Conservation (phyloP, 2,329 filamentous ascomycete species). For the Colletotrichum higginsianum region DNA sequence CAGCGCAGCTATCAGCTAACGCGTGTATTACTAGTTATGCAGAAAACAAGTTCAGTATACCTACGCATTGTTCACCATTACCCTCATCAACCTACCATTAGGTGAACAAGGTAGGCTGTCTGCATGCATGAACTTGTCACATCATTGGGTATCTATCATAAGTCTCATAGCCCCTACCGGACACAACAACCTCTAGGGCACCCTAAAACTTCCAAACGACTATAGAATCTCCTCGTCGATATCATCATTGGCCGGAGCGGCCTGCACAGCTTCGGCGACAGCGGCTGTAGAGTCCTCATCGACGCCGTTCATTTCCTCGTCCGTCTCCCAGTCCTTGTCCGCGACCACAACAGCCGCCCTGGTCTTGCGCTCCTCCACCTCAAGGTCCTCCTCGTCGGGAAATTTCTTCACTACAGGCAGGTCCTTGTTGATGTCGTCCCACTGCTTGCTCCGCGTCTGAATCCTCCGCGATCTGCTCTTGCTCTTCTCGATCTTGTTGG, state of each 20-base stretch:
- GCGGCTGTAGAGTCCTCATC: slow-evolving; percentile 24
- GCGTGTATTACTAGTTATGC: no score
- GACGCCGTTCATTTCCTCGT: slow-evolving; percentile 54
- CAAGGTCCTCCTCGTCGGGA: slow-evolving; percentile 45
- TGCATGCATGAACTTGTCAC: slow-evolving; percentile 6
- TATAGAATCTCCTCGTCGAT: slow-evolving; percentile 42
- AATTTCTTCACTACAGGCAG: slow-evolving; percentile 27
- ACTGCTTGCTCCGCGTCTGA: slow-evolving; percentile 66
- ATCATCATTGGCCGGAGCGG: slow-evolving; percentile 26
- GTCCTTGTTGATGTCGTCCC: slow-evolving; percentile 71
- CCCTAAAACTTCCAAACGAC: slow-evolving; percentile 7
- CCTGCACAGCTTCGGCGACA: slow-evolving; percentile 1
- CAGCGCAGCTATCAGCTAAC: no score
- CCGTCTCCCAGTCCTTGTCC: slow-evolving; percentile 49
- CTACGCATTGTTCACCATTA: no score
- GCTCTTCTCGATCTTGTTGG: slow-evolving; percentile 69
- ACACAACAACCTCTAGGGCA: slow-evolving; percentile 23
- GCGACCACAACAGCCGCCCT: slow-evolving; percentile 44
- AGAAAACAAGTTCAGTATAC: no score
- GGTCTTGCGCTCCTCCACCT: slow-evolving; percentile 44
- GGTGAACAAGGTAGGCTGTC: neutral
- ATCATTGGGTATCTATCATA: slow-evolving; percentile 42
- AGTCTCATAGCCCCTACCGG: slow-evolving; percentile 39
- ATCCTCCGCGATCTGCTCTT: slow-evolving; percentile 63
- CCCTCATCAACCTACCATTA: no score